phyloP scores from a whole-genome alignment of 2,329 filamentous ascomycete genomes.

The Aspergillus flavus region DNA sequence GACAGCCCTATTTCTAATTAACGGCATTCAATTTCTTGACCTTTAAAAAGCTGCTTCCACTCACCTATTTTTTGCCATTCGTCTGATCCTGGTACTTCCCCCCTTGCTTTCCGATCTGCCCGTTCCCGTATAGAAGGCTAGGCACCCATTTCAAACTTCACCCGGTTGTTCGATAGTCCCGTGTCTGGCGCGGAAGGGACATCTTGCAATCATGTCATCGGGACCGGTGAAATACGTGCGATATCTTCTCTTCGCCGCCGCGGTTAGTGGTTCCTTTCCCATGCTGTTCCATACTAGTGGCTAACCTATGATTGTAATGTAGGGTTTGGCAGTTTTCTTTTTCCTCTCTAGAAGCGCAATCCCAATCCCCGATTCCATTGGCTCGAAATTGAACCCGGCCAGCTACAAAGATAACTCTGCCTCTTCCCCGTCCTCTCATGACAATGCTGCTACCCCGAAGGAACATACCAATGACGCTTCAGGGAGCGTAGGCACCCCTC shows the following conservation, averaged over 20 bases:
- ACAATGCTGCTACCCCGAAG: slow-evolving; percentile 28
- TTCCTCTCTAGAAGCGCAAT: slow-evolving; percentile 71
- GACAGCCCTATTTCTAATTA: not conserved
- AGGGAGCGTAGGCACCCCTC: slow-evolving; percentile 54
- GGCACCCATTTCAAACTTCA: slow-evolving; percentile 3
- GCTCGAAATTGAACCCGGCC: slow-evolving; percentile 22
- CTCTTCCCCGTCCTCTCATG: slow-evolving; percentile 18
- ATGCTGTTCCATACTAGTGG: not conserved
- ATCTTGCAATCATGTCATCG: slow-evolving; percentile 18
- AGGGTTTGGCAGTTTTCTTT: slow-evolving; percentile 74
- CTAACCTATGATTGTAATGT: not conserved
- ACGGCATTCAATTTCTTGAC: not conserved
- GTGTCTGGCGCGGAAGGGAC: slow-evolving; percentile 21
- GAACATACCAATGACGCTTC: slow-evolving; percentile 16
- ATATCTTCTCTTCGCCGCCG: slow-evolving; percentile 21
- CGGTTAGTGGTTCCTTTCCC: slow-evolving; percentile 10
- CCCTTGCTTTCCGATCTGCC: not conserved
- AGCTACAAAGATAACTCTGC: slow-evolving; percentile 25
- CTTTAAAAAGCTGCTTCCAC: not conserved
- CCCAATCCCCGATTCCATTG: slow-evolving; percentile 35
- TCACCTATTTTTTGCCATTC: not conserved
- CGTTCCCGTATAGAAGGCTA: not conserved
- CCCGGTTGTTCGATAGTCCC: slow-evolving; percentile 12
- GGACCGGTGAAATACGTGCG: slow-evolving; percentile 19
- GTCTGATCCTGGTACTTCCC: not conserved